Base-by-base conservation (phyloP, 2,329 filamentous ascomycete genomes). In the Didymella lethalis region DNA sequence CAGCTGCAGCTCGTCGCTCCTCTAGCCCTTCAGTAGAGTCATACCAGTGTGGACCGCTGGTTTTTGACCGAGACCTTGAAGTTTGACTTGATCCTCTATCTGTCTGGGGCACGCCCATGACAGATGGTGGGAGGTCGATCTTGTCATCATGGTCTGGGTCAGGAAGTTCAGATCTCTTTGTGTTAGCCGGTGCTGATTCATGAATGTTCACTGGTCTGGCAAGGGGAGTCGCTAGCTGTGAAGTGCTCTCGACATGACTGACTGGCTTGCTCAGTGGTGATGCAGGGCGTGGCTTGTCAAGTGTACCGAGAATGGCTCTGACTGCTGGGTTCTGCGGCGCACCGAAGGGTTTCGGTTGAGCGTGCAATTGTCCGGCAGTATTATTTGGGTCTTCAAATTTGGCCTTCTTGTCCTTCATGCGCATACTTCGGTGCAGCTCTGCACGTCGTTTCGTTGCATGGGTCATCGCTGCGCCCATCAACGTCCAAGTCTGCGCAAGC, bases 401-500 rank as follows among this genome's bases (percentile, higher is more conserved):
- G n/a, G 50, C 26, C 29, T 64, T 59, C 29, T 70, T 69, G 32
- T 65, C 62, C 36, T 65, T 69, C 38, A 72, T 52, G 57, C 57
- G 62, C 59, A 72, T 66, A 44, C 57, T 59, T 54, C 69, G 70
- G 56, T 78, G 74, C 50, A 69, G 46, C 54, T 72, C 72, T 59
- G 74, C 74, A 45, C 78, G 71, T 11, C 74, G 71, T 38, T 67
- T 76, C 28, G 86, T 77, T 58, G 85, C 83, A 57, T 82, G 79
- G 2, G 81, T 69, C 52, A 86, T 77, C 26, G 81, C 79, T 54
- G 80, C 78, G 53, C 82, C 83, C 32, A 87, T 72, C 23, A 88
- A 80, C 53, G 81, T 82, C 86, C 86, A 89, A 20, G 84, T 85
- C 62, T 87, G 83, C 31, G 86, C 83, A 45, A 85, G 75, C 53